phyloP scores from a whole-genome alignment of 1,139 yeast species.

The Spathaspora sp. region DNA sequence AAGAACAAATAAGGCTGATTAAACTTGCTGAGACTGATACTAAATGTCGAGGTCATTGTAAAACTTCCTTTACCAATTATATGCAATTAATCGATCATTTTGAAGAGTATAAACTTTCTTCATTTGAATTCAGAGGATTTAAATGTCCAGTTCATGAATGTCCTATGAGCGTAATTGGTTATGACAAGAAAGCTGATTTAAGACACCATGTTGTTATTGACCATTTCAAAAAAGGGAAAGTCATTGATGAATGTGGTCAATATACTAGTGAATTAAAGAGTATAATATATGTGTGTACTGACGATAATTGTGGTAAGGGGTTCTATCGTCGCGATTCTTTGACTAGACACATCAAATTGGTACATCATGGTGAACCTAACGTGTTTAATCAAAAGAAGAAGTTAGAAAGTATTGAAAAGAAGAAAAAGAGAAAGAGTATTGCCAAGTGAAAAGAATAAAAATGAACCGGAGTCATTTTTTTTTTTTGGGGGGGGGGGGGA shows the following conservation, averaged over 20 bases:
- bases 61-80: slow-evolving; percentile 11
- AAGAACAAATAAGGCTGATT: slow-evolving; percentile 8
- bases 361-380: slow-evolving; percentile 29
- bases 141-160: slow-evolving; percentile 55
- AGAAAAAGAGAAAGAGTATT: slow-evolving; percentile 4
- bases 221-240: slow-evolving; percentile 33
- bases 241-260: slow-evolving; percentile 17
- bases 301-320: slow-evolving; percentile 45
- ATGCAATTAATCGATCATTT: slow-evolving; percentile 14
- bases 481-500: too few species aligned
- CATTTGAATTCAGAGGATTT: slow-evolving; percentile 12
- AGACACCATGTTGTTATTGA: slow-evolving; percentile 61
- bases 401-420: slow-evolving; percentile 6
- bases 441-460: not conserved
- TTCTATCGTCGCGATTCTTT: slow-evolving; percentile 61
- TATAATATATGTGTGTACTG: slow-evolving; percentile 17
- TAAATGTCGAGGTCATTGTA: slow-evolving; percentile 13
- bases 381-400: slow-evolving; percentile 6
- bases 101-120: slow-evolving; percentile 7
- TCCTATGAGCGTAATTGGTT: slow-evolving; percentile 62
- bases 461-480: slow-evolving; percentile 3
- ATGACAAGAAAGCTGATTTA: slow-evolving; percentile 58
- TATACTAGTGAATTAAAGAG: slow-evolving; percentile 14
- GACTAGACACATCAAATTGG: slow-evolving; percentile 52
- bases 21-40: slow-evolving; percentile 13